These are phyloP conservation scores for Setomelanomma holmii DNA, from an alignment of 2,329 filamentous ascomycete species.

Conservation along the genomic window DNA sequence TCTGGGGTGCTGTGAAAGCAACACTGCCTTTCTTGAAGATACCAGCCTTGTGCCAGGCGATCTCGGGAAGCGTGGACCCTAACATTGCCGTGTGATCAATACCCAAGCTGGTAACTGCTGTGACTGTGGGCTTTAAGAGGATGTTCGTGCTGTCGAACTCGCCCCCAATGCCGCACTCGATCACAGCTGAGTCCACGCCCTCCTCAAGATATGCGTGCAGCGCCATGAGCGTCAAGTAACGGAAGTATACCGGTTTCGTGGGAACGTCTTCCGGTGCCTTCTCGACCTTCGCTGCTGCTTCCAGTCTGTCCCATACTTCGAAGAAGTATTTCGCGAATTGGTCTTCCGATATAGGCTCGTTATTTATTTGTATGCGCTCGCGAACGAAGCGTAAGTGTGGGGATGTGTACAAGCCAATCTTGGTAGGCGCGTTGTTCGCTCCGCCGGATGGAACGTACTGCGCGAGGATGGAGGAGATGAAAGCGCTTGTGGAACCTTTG, in stretches of 20 bases:
- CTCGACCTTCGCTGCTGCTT: slow-evolving; percentile 59
- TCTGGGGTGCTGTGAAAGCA: slow-evolving; percentile 69
- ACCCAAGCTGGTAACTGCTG: slow-evolving; percentile 79
- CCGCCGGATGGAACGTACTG: slow-evolving; percentile 60
- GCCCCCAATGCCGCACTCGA: slow-evolving; percentile 94
- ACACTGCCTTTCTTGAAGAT: slow-evolving; percentile 75
- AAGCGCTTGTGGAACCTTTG: slow-evolving; percentile 88
- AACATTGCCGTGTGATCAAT: slow-evolving; percentile 86
- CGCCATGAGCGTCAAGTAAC: slow-evolving; percentile 87
- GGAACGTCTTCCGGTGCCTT: slow-evolving; percentile 58
- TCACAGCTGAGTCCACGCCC: slow-evolving; percentile 77
- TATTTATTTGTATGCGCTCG: slow-evolving; percentile 84
- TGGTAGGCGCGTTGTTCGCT: slow-evolving; percentile 51
- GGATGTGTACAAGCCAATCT: slow-evolving; percentile 82
- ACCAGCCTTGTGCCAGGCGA: slow-evolving; percentile 92
- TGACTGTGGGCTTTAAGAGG: slow-evolving; percentile 71
- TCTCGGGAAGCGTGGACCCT: slow-evolving; percentile 78
- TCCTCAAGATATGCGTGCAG: slow-evolving; percentile 82
- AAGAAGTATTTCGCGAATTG: slow-evolving; percentile 81
- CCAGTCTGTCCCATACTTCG: slow-evolving; percentile 77
- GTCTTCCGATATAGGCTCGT: slow-evolving; percentile 70
- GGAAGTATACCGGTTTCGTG: slow-evolving; percentile 89
- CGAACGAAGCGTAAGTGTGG: slow-evolving; percentile 84
- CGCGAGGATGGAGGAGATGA: slow-evolving; percentile 78
- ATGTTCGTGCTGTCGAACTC: slow-evolving; percentile 95